A percentile compares a stretch with the other conserved stretches of the same genome.
phyloP scores from a whole-genome alignment of 2,329 filamentous ascomycete genomes.

The Cytospora piceicola region DNA sequence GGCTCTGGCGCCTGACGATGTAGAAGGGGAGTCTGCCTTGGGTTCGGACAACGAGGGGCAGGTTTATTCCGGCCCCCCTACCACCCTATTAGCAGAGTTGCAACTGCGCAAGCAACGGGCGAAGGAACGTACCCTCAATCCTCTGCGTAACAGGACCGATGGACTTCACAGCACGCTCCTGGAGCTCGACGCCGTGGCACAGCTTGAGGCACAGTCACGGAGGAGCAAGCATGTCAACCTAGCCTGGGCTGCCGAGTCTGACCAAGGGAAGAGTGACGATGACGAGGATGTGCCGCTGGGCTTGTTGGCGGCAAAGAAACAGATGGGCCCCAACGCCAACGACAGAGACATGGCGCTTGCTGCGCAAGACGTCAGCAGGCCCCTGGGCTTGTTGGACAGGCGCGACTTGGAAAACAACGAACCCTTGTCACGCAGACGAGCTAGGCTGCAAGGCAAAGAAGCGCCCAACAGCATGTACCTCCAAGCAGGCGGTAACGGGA shows the following conservation, averaged over 20 bases:
- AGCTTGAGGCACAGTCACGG: constrained; percentile 77
- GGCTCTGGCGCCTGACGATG: constrained; percentile 37
- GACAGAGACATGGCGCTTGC: constrained; percentile 49
- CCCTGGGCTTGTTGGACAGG: constrained; percentile 76
- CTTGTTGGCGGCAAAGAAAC: constrained; percentile 70
- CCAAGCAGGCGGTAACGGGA: constrained; percentile 26
- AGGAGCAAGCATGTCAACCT: constrained; percentile 78
- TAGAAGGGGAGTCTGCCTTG: constrained; percentile 34
- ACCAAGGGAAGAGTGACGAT: constrained; percentile 60
- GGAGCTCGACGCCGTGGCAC: constrained; percentile 86
- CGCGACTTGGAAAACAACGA: constrained; percentile 91
- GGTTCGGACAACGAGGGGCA: constrained; percentile 53
- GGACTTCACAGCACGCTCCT: constrained; percentile 83
- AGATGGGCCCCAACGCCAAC: constrained; percentile 45
- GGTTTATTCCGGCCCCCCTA: constrained; percentile 72
- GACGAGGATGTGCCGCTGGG: constrained; percentile 91
- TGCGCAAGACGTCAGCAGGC: constrained; percentile 62
- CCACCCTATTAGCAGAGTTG: constrained; percentile 88
- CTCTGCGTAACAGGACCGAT: constrained; percentile 70
- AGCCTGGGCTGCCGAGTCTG: constrained; percentile 69
- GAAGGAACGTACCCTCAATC: constrained; percentile 71
- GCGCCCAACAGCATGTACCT: constrained; percentile 40
- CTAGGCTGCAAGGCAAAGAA: constrained; percentile 69
- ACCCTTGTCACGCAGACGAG: constrained; percentile 77
- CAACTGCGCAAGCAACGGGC: constrained; percentile 90